Conservation (phyloP, 176 grass and related monocot genomes). For the Dactylis glomerata region DNA sequence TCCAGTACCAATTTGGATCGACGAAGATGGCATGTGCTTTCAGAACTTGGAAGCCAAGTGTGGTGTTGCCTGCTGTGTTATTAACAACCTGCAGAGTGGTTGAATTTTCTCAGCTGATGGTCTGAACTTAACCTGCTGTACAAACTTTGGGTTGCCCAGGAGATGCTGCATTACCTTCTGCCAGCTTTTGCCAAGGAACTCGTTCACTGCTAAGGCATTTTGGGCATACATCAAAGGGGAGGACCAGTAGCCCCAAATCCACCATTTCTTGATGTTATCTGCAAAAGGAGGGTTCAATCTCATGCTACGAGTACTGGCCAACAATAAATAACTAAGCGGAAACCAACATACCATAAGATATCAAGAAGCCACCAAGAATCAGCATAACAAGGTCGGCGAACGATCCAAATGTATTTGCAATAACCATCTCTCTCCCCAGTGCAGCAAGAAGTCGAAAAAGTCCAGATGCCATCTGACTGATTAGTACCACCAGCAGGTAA, state of each 20-base stretch:
- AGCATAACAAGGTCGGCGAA: constrained; percentile 89
- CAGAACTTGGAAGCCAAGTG: constrained; percentile 62
- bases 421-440: constrained; percentile 87
- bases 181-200: constrained; percentile 87
- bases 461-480: constrained; percentile 85
- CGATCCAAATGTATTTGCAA: constrained; percentile 78
- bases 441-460: constrained; percentile 85
- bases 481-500: constrained; percentile 74
- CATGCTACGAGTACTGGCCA: not conserved
- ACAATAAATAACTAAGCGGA: not conserved
- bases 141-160: not conserved
- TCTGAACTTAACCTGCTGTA: too few species aligned
- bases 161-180: constrained; percentile 43
- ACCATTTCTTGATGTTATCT: constrained; percentile 85
- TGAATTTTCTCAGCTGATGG: too few species aligned
- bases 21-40: constrained; percentile 64
- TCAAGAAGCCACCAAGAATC: constrained; percentile 87
- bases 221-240: constrained; percentile 95
- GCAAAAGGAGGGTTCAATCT: constrained; percentile 24
- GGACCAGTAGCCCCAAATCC: constrained; percentile 95
- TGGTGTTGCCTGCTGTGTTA: constrained; percentile 33
- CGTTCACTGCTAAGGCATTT: constrained; percentile 82
- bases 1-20: constrained; percentile 92
- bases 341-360: constrained; percentile 60
- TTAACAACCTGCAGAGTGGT: constrained; percentile 35